phyloP scores from a whole-genome alignment of 2,329 filamentous ascomycete species.

The Neofusicoccum sp. region DNA sequence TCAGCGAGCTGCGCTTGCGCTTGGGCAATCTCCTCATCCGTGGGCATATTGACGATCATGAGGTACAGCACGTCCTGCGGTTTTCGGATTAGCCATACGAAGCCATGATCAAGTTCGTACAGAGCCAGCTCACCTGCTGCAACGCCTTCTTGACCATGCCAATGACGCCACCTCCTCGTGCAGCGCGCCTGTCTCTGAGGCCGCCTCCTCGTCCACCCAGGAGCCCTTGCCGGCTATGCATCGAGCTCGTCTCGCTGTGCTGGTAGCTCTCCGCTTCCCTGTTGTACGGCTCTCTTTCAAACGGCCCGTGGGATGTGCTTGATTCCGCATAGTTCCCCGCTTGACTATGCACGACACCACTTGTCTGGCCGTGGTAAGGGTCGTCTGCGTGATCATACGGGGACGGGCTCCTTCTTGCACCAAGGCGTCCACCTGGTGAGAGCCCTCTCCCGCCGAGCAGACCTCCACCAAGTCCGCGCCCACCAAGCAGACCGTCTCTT shows the following conservation, averaged over 20 bases:
- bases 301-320: too few species aligned
- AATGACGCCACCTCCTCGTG: background rate
- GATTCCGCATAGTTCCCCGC: too few species aligned
- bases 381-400: too few species aligned
- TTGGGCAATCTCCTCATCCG: constrained; percentile 23
- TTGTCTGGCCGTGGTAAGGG: too few species aligned
- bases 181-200: too few species aligned
- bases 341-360: too few species aligned
- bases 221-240: background rate
- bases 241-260: background rate
- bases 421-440: too few species aligned
- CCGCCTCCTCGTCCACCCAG: background rate
- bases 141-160: constrained; percentile 6
- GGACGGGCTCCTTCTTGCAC: too few species aligned
- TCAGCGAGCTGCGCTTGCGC: background rate
- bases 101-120: background rate
- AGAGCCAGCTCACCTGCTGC: background rate
- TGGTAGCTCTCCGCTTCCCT: background rate
- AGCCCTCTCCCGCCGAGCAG: background rate
- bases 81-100: background rate
- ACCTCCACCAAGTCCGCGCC: background rate
- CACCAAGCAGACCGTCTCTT: background rate
- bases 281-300: too few species aligned
- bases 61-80: constrained; percentile 25
- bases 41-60: constrained; percentile 28